Evolutionary conservation across 176 grass and related monocot genomes (phyloP).

Genomic region (Ensete glaucum): DNA sequence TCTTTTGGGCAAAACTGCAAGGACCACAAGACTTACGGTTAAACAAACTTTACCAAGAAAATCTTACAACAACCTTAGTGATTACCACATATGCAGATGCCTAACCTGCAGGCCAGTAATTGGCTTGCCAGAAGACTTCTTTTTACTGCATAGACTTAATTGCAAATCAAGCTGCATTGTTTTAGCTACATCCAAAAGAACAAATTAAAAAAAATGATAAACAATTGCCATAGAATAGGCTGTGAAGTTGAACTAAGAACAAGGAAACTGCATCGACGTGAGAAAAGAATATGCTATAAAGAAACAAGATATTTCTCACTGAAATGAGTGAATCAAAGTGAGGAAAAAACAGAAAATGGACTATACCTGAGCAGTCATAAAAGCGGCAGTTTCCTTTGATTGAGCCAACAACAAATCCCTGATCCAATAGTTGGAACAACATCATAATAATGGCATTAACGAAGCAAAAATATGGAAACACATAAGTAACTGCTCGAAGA

Average conservation of each 20-base stretch:
- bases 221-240: background rate
- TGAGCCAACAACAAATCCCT: constrained; percentile 83
- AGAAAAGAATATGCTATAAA: background rate
- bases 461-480: background rate
- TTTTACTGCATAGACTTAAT: constrained; percentile 46
- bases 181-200: constrained; percentile 30
- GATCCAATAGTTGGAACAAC: constrained; percentile 9
- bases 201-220: constrained; percentile 10
- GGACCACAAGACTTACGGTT: background rate
- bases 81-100: background rate
- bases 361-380: constrained; percentile 58
- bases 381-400: constrained; percentile 66
- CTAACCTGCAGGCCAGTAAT: constrained; percentile 76
- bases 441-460: background rate
- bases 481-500: background rate
- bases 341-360: background rate
- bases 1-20: constrained; percentile 47
- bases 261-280: background rate
- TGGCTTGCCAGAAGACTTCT: constrained; percentile 43
- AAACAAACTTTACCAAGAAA: background rate
- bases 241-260: background rate
- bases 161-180: constrained; percentile 50
- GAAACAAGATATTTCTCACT: background rate
- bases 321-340: background rate
- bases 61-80: background rate